Evolutionary conservation across 352 stramenopile genomes (phyloP), one percentile per base, ranked within the genome.

Genomic region (Pythium phragmitis): DNA sequence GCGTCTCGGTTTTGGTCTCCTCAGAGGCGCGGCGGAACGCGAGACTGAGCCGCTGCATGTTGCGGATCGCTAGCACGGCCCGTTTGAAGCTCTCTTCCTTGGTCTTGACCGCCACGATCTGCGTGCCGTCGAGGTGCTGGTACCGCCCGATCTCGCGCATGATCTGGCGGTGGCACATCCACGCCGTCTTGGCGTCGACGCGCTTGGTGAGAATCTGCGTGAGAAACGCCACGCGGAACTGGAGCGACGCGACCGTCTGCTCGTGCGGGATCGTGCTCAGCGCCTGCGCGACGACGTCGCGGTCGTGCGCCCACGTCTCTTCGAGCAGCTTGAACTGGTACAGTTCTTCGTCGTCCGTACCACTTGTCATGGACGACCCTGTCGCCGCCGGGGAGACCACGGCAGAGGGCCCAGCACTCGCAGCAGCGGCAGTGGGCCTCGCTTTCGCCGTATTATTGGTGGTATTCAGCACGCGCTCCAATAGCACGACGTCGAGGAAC

Each of bases 31-130:
- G 41, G 12, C 30, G 16, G 34, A 58, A 60, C 17, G 30, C 43
- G 11, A 68, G 16, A 36, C 74, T 68, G 19, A 89, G 58, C 19
- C 67, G 65, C 63, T 87, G 75, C 52, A 76, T 50, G 50, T 81
- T 77, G 16, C 76, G 76, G 56, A 91, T 87, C 34, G 77, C 77
- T 8, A 77, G 43, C 13, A 92, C 82, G 13, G 80, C 74, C 57
- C 87, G 87, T 56, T 88, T 86, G 51, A 91, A 91, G 21, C 73
- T 77, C 39, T 77, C 80, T 33, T 92, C 84, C 57, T 92, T 92
- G 30, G 63, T 72, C 47, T 85, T 75, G 45, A 92, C 64, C 21
- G 76, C 77, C 4, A 76, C 77, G 62, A 92, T 85, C 72, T 88
- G 70, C 4, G 79, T 74, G 16, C 85, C 80, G 52, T 87, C 78